Conservation (phyloP, 73 alveolate genomes). For the Stentor roeselii region DNA sequence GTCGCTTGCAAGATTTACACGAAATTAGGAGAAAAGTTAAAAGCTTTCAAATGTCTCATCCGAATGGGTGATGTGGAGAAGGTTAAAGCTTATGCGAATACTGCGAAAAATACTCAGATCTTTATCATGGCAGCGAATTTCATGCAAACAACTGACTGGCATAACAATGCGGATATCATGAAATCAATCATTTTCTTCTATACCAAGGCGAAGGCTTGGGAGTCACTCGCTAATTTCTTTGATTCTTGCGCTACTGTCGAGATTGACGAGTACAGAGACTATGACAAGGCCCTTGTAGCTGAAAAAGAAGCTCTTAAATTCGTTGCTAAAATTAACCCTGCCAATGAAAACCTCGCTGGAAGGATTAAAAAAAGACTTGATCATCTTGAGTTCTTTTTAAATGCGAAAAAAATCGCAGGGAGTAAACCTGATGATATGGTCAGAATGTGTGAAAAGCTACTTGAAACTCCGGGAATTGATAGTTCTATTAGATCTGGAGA, state of each 20-base stretch:
- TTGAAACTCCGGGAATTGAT: conserved; percentile 77
- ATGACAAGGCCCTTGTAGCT: conserved; percentile 94
- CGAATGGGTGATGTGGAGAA: conserved; percentile 86
- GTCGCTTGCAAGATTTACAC: conserved; percentile 91
- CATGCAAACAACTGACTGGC: conserved; percentile 94
- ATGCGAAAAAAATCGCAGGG: conserved; percentile 69
- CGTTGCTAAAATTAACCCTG: conserved; percentile 67
- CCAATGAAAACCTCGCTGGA: conserved; percentile 65
- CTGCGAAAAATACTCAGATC: conserved; percentile 90
- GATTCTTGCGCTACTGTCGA: conserved; percentile 89
- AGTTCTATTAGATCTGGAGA: conserved; percentile 88
- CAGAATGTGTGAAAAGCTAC: conserved; percentile 68
- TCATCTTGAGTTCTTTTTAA: conserved; percentile 73
- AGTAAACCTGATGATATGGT: conserved; percentile 79
- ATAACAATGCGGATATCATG: conserved; percentile 89
- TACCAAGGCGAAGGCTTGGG: conserved; percentile 95
- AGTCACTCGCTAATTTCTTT: conserved; percentile 86
- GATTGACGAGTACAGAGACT: conserved; percentile 95
- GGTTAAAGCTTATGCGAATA: conserved; percentile 89
- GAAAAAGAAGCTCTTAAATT: conserved; percentile 91
- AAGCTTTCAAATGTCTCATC: conserved; percentile 93
- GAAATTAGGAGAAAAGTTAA: conserved; percentile 83
- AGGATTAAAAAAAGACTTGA: conserved; percentile 69
- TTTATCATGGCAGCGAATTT: conserved; percentile 93
- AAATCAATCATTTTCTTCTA: conserved; percentile 91